Evolutionary conservation across 2,329 filamentous ascomycete genomes (phyloP).

Genomic region (Anthostomella pinea): DNA sequence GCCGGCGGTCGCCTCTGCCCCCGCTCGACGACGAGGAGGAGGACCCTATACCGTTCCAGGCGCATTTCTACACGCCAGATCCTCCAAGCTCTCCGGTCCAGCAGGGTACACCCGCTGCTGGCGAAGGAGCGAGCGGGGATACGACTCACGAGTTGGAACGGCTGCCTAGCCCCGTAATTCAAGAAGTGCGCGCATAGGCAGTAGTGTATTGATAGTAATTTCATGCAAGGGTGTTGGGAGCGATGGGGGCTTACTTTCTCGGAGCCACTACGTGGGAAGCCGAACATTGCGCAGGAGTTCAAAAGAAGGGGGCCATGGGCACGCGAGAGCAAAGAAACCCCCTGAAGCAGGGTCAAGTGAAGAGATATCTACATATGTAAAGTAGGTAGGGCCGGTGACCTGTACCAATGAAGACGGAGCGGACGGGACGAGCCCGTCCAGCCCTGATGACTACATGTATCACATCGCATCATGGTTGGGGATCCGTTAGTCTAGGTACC

Average conservation of each 20-base stretch:
- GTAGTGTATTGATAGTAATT: neutral
- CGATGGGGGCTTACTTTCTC: constrained; percentile 3
- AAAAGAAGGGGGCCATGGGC: neutral
- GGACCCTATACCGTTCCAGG: constrained; percentile 27
- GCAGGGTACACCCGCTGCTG: constrained; percentile 17
- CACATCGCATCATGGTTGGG: no score
- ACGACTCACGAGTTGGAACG: constrained; percentile 20
- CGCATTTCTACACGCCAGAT: constrained; percentile 42
- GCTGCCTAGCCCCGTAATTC: constrained; percentile 33
- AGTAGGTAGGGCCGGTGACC: no score
- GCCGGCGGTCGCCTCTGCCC: constrained; percentile 53
- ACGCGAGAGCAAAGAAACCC: neutral
- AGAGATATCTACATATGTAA: constrained; percentile 1
- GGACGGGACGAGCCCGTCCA: no score
- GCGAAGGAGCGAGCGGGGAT: constrained; percentile 17
- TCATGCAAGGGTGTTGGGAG: constrained; percentile 4
- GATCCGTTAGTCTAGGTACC: no score
- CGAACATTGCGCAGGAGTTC: constrained; percentile 2
- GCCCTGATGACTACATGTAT: no score
- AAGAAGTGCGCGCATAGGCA: constrained; percentile 35
- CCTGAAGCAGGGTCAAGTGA: no score
- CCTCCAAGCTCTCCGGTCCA: constrained; percentile 33
- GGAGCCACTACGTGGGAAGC: neutral
- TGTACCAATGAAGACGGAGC: no score
- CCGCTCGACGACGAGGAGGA: constrained; percentile 39